phyloP scores from a whole-genome alignment of 805 yeast genomes.

The Saturnispora besseyi region DNA sequence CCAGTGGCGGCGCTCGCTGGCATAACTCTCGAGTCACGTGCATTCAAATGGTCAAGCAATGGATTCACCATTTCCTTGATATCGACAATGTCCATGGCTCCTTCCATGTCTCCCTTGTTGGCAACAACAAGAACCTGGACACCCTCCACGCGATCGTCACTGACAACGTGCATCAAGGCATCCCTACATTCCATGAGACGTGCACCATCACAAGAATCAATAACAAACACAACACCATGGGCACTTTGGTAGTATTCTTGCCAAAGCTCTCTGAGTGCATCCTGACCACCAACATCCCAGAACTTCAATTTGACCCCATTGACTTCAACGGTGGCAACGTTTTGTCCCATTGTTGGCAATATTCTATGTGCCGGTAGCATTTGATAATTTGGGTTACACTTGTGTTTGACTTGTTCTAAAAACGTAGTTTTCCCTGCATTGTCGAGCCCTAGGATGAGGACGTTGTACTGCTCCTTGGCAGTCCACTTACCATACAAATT shows the following conservation, averaged over 20 bases:
- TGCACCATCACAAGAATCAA: constrained; percentile 81
- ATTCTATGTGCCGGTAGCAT: constrained; percentile 50
- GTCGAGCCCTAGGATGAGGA: constrained; percentile 81
- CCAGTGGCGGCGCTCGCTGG: constrained; percentile 83
- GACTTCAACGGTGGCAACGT: constrained; percentile 42
- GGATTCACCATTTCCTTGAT: constrained; percentile 77
- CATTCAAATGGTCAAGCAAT: constrained; percentile 75
- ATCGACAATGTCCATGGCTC: constrained; percentile 59
- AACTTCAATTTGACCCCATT: constrained; percentile 47
- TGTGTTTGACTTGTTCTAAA: constrained; percentile 52
- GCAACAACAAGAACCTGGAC: constrained; percentile 92
- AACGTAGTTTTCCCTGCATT: constrained; percentile 93
- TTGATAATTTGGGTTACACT: constrained; percentile 33
- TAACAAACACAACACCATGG: constrained; percentile 87
- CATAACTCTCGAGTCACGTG: constrained; percentile 81
- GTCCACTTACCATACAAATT: constrained; percentile 54
- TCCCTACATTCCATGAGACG: constrained; percentile 77
- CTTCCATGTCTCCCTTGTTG: constrained; percentile 77
- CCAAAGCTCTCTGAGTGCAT: constrained; percentile 79
- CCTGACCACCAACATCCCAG: constrained; percentile 98
- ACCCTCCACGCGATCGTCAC: constrained; percentile 56
- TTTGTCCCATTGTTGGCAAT: constrained; percentile 93
- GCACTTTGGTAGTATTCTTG: constrained; percentile 73
- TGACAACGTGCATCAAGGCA: constrained; percentile 49
- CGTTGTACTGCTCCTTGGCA: constrained; percentile 59